Conservation (phyloP, 345 rosid genomes). For the Arabis hirsuta region DNA sequence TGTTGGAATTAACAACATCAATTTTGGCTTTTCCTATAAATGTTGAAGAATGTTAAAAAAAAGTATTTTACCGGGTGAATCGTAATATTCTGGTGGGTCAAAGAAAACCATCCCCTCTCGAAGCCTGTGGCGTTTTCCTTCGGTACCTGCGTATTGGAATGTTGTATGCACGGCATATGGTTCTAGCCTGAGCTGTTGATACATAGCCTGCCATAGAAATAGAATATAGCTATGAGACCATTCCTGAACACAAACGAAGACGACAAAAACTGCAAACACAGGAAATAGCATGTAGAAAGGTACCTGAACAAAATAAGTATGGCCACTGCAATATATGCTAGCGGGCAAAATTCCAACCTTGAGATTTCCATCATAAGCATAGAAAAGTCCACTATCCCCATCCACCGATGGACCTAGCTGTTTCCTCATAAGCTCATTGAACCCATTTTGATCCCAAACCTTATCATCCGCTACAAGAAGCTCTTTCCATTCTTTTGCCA, state of each 20-base stretch:
- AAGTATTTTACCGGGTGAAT: constrained; percentile 65
- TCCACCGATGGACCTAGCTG: constrained; percentile 92
- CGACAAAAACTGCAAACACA: constrained; percentile 1
- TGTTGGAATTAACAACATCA: constrained; percentile 18
- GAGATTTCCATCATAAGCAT: constrained; percentile 92
- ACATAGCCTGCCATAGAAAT: constrained; percentile 67
- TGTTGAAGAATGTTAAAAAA: neutral
- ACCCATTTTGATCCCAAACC: constrained; percentile 99
- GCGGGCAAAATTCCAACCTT: constrained; percentile 95
- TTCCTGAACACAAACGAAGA: constrained; percentile 11
- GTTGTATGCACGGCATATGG: constrained; percentile 98
- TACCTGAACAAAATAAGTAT: constrained; percentile 96
- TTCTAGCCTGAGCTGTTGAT: constrained; percentile 84
- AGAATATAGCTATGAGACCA: neutral
- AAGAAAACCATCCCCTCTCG: constrained; percentile 89
- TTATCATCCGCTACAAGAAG: constrained; percentile 85
- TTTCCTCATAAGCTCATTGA: constrained; percentile 77
- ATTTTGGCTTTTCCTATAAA: constrained; percentile 9
- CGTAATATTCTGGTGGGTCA: constrained; percentile 91
- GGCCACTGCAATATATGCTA: constrained; percentile 96
- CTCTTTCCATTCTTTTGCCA: constrained; percentile 96
- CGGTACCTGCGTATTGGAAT: constrained; percentile 95
- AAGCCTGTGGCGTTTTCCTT: constrained; percentile 94
- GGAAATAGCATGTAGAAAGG: constrained; percentile 7
- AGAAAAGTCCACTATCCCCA: constrained; percentile 75